phyloP scores from a whole-genome alignment of 2,329 filamentous ascomycete species.

The Endothia cerciana region DNA sequence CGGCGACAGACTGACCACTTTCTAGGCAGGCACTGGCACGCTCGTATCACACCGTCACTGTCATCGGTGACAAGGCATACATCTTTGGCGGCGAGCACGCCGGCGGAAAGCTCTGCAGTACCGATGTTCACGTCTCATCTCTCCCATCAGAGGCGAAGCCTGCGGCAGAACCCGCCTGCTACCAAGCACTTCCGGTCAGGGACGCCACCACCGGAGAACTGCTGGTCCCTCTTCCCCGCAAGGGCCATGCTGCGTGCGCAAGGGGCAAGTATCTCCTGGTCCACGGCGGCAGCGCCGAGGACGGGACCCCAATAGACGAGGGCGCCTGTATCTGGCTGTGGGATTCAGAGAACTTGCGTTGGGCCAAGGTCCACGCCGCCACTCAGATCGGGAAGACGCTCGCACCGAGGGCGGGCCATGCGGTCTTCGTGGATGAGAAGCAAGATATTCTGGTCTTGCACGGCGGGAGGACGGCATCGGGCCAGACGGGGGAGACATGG shows the following conservation, averaged over 20 bases:
- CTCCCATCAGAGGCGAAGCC: slow-evolving; percentile 48
- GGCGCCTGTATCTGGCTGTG: slow-evolving; percentile 43
- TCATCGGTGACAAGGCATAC: slow-evolving; percentile 57
- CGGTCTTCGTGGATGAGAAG: slow-evolving; percentile 42
- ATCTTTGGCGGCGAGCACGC: slow-evolving; percentile 56
- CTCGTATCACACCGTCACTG: slow-evolving; percentile 54
- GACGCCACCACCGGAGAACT: slow-evolving; percentile 35
- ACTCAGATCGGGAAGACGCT: slow-evolving; percentile 39
- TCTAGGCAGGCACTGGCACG: slow-evolving; percentile 45
- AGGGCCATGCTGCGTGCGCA: slow-evolving; percentile 42
- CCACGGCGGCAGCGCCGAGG: slow-evolving; percentile 41
- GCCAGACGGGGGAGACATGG: slow-evolving; percentile 49
- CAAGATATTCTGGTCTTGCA: slow-evolving; percentile 57
- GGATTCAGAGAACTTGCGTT: slow-evolving; percentile 41
- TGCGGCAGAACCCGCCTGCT: slow-evolving; percentile 40
- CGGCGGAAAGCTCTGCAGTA: slow-evolving; percentile 47
- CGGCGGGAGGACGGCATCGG: slow-evolving; percentile 45
- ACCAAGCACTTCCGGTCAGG: slow-evolving; percentile 37
- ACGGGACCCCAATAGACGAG: slow-evolving; percentile 38
- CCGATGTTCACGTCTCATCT: slow-evolving; percentile 56
- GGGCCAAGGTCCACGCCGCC: slow-evolving; percentile 39
- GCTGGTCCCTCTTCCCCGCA: slow-evolving; percentile 39
- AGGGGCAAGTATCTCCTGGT: slow-evolving; percentile 40
- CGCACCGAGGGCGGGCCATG: slow-evolving; percentile 38
- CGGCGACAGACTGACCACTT: background rate